Evolutionary conservation across 1,284 basidiomycete species (phyloP), one percentile per base, ranked within the genome.

Genomic region (Polyporus tsugae): DNA sequence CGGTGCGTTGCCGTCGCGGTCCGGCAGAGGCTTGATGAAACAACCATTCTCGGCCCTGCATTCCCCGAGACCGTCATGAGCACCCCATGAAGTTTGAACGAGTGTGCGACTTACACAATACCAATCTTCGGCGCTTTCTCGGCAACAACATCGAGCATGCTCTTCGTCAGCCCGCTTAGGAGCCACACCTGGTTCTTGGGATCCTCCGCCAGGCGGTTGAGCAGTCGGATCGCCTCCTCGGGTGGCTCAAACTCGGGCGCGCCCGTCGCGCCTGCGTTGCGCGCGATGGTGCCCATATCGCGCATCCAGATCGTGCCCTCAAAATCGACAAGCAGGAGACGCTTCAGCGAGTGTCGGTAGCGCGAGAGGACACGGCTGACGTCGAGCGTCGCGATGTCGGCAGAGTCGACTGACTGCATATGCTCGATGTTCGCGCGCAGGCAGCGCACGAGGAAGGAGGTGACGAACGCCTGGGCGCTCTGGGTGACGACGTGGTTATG

Each of bases 401-500:
- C 64, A 2, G 77, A 65, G 63, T 82, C 82, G 13, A 67, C 38
- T 63, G 75, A 74, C 60, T 82, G 81, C 52, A 81, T 82, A 73
- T 93, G 91, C 70, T 93, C 91, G 17, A 88, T 85, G 76, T 92
- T 85, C 53, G 90, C 88, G 60, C 92, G 90, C 44, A 93, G 75
- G 73, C 88, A 90, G 36, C 93, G 86, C 5, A 86, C 89, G 65
- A 96, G 87, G 86, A 96, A 94, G 4, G 90, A 88, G 0, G 87
- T 92, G 63, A 93, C 91, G 80, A 96, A 96, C 1, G 92, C 86
- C 76, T 96, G 95, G 0, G 94, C 93, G 0, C 92, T 95, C 77
- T 96, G 95, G 0, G 93, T 92, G n/a, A 90, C 89, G 62, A 96
- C 95, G 72, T 95, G 94, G 69, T 88, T 89, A 78, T 96, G 93